These are phyloP conservation scores for Verticillium nonalfalfae DNA, from an alignment of 2,329 filamentous ascomycete genomes.

Conservation along the genomic window DNA sequence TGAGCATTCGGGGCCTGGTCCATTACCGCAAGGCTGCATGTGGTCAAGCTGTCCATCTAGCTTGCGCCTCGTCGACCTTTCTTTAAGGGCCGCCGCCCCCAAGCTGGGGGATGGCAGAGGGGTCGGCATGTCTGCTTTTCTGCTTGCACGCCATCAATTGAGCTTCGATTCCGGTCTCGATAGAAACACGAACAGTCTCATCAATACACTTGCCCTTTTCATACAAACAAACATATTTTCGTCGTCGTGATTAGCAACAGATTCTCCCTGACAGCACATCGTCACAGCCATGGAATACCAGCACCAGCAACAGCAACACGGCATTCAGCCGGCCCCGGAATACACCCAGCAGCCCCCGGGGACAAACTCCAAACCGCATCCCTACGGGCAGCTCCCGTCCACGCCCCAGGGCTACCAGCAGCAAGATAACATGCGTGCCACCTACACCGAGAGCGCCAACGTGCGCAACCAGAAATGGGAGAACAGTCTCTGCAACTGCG, in stretches of 20 bases:
- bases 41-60: neutral
- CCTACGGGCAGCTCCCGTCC: neutral
- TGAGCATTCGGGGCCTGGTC: neutral
- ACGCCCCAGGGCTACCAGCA: conserved; percentile 3
- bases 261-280: neutral
- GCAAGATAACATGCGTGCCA: conserved; percentile 7
- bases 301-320: neutral
- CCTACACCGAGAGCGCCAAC: conserved; percentile 8
- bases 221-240: too few species aligned
- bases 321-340: neutral
- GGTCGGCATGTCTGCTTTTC: too few species aligned
- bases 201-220: too few species aligned
- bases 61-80: too few species aligned
- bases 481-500: conserved; percentile 31
- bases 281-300: neutral
- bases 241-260: neutral
- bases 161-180: too few species aligned
- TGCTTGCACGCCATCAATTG: too few species aligned
- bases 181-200: too few species aligned
- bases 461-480: conserved; percentile 26
- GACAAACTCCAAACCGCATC: neutral
- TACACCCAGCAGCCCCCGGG: neutral
- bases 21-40: neutral
- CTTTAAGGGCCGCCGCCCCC: neutral
- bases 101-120: neutral